Conservation (phyloP, 129 eudicot species). For the Flaveria bidentis region DNA sequence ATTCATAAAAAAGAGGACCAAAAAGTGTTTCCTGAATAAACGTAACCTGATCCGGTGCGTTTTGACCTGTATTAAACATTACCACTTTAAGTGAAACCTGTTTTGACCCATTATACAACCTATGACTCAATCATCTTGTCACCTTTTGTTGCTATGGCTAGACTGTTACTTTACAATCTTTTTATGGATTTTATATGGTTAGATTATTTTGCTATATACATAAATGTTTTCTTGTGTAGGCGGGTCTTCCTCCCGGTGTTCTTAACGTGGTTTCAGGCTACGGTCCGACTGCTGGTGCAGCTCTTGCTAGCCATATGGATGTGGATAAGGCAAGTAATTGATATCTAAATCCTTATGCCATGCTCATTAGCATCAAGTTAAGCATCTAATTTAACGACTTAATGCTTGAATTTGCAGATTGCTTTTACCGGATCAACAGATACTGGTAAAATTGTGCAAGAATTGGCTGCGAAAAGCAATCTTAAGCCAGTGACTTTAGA, state of each 20-base stretch:
- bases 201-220: neutral
- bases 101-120: neutral
- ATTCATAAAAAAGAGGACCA: neutral
- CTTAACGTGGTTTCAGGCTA: slow-evolving; percentile 57
- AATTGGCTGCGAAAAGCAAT: slow-evolving; percentile 63
- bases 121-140: neutral
- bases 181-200: neutral
- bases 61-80: neutral
- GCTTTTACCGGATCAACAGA: slow-evolving; percentile 69
- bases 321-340: slow-evolving; percentile 52
- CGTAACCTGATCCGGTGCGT: neutral
- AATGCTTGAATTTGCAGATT: slow-evolving; percentile 39
- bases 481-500: slow-evolving; percentile 61
- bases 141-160: neutral
- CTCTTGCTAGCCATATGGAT: slow-evolving; percentile 66
- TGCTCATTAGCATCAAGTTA: neutral
- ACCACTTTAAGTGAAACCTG: neutral
- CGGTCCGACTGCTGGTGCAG: slow-evolving; percentile 72
- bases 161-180: slow-evolving; percentile 9
- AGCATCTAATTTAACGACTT: neutral
- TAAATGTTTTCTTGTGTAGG: slow-evolving; percentile 38
- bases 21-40: neutral
- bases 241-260: slow-evolving; percentile 71
- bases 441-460: slow-evolving; percentile 55
- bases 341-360: neutral